Conservation (phyloP, 2,329 filamentous ascomycete species). For the Fusarium proliferatum region DNA sequence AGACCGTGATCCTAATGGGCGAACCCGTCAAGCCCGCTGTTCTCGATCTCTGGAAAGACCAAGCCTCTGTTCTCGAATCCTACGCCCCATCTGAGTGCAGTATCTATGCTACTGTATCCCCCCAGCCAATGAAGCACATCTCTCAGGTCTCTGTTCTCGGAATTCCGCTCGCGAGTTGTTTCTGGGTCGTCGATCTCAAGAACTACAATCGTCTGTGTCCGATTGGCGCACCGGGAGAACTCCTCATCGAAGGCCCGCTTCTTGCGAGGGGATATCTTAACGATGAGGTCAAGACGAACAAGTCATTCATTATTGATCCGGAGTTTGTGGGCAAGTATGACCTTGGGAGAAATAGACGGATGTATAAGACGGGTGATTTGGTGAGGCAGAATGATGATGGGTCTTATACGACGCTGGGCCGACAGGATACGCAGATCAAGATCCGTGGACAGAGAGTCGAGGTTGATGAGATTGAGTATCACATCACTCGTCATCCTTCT, state of each 20-base stretch:
- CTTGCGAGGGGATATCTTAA: slow-evolving; percentile 8
- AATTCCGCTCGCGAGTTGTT: background rate
- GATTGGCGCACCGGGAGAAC: slow-evolving; percentile 4
- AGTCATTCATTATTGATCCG: background rate
- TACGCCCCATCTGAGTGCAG: background rate
- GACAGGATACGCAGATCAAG: slow-evolving; percentile 3
- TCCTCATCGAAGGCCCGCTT: slow-evolving; percentile 3
- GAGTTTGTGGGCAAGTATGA: background rate
- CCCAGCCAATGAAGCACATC: background rate
- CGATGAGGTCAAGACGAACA: background rate
- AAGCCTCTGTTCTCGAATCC: background rate
- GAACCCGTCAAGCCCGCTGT: background rate
- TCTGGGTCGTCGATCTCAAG: slow-evolving; percentile 6
- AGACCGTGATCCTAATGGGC: background rate
- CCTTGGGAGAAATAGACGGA: background rate
- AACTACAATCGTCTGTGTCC: background rate
- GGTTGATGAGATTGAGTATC: slow-evolving; percentile 6
- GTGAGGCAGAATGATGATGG: slow-evolving; percentile 2
- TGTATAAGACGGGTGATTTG: slow-evolving; percentile 1
- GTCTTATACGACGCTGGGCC: background rate
- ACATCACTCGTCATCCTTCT: background rate
- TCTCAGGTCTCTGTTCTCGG: background rate
- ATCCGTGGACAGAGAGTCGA: slow-evolving; percentile 6
- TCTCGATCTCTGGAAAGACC: slow-evolving; percentile 1
- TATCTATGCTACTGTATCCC: background rate